Percentiles rank a stretch among this genome's conserved stretches.
phyloP scores from a whole-genome alignment of 306 rosid species.

The Vigna trinervia region DNA sequence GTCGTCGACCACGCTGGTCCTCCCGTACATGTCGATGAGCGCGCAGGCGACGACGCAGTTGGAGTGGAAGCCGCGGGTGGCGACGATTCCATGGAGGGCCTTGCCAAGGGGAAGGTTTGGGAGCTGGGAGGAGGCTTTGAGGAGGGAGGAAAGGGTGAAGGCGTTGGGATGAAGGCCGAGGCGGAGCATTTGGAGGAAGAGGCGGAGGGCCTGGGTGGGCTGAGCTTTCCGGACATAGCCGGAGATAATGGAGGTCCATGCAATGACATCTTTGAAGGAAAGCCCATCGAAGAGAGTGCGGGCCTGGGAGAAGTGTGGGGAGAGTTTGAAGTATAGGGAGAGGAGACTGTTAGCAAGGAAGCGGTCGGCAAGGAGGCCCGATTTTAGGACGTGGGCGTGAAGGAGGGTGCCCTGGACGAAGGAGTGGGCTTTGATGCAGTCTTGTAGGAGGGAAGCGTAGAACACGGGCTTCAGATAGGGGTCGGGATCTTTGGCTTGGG shows the following conservation, averaged over 20 bases:
- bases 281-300: slow-evolving; percentile 65
- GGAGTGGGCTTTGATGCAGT: slow-evolving; percentile 55
- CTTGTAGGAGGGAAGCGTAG: slow-evolving; percentile 75
- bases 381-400: slow-evolving; percentile 73
- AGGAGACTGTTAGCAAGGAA: slow-evolving; percentile 85
- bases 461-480: slow-evolving; percentile 51
- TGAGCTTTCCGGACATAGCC: slow-evolving; percentile 62
- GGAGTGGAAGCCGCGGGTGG: slow-evolving; percentile 59
- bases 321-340: slow-evolving; percentile 72
- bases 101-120: slow-evolving; percentile 53
- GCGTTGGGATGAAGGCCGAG: slow-evolving; percentile 67
- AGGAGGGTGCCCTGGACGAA: slow-evolving; percentile 64
- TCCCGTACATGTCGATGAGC: slow-evolving; percentile 84
- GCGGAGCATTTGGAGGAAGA: slow-evolving; percentile 64
- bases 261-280: slow-evolving; percentile 67
- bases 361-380: slow-evolving; percentile 73
- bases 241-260: slow-evolving; percentile 85
- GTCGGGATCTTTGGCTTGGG: background rate
- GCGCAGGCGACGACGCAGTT: slow-evolving; percentile 61
- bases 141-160: slow-evolving; percentile 71
- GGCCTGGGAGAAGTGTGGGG: slow-evolving; percentile 55
- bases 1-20: slow-evolving; percentile 45
- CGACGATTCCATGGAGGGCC: slow-evolving; percentile 65
- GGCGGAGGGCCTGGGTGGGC: slow-evolving; percentile 46
- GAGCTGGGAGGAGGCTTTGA: slow-evolving; percentile 72